Percentiles rank a stretch among this genome's conserved stretches.
Evolutionary conservation across 495 filamentous ascomycete genomes (phyloP).

Genomic region (Tuber indicum): DNA sequence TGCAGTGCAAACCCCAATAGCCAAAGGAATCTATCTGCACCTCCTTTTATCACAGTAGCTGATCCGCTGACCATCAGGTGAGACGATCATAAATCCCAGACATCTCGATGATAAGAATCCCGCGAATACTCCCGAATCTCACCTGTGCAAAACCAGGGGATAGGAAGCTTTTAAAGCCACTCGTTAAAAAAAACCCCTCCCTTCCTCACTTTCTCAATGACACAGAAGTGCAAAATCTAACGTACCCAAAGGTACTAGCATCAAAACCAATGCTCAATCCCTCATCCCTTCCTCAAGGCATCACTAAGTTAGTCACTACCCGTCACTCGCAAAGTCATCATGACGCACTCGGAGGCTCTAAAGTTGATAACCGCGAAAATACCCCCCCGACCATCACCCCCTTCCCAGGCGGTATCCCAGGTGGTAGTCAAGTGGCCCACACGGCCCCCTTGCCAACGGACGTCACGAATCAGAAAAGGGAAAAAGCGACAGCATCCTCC

Average conservation of each 20-base stretch:
- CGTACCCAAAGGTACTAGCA: neutral
- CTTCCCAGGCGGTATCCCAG: neutral
- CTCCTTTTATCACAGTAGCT: neutral
- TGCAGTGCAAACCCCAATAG: neutral
- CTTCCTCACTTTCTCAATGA: neutral
- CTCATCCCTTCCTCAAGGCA: neutral
- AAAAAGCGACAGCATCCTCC: neutral
- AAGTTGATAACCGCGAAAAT: neutral
- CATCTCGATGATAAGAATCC: neutral
- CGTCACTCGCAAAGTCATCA: neutral
- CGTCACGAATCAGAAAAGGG: neutral
- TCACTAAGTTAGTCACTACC: neutral
- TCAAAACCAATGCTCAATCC: neutral
- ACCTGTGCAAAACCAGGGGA: neutral
- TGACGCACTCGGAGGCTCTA: neutral
- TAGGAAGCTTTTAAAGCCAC: neutral
- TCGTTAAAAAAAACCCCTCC: neutral
- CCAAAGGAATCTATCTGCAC: neutral
- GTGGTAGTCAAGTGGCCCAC: neutral
- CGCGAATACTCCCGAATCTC: neutral
- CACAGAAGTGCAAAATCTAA: neutral
- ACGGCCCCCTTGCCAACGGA: neutral
- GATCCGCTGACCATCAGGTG: neutral
- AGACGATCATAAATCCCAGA: neutral
- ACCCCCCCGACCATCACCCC: neutral